Base-by-base conservation (phyloP, 352 stramenopile genomes). In the Pythium grandisporangium region DNA sequence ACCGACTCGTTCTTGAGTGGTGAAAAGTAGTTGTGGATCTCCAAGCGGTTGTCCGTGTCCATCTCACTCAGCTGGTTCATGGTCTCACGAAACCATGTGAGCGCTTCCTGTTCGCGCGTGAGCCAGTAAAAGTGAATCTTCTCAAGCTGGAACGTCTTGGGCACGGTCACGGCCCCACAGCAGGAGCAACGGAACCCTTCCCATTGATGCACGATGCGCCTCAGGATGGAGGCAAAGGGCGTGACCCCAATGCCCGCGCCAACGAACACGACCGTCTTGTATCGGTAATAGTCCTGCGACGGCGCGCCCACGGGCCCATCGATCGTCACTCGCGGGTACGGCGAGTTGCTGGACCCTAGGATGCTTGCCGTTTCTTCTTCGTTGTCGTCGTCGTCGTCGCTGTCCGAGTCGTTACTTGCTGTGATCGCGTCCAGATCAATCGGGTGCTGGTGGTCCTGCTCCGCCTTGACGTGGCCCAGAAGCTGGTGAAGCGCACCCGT, bases 101-200 rank as follows among this genome's bases (percentile, higher is more conserved):
- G 68, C 16, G 68, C 56, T 30, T 86, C 53, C 33, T 88, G 73
- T 37, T 91, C 72, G 16, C 74, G 66, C 4, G 70, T 84, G 56
- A 78, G 62, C 79, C 81, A 93, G 59, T 86, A 89, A 48, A 91
- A 93, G 56, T 93, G 87, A 38, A 88, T 78, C 39, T 88, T 87
- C 30, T 62, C 69, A 24, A 89, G 55, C 38, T 71, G 57, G 58
- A 92, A 82, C 56, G 65, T 68, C 42, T 58, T 49, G 10, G 75
- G 66, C 43, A 94, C 72, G 22, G 70, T 66, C 38, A 90, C 59
- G 38, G 69, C 51, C 19, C 51, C 43, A 43, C 66, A 87, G 30
- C 58, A 55, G 13, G 63, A 59, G 34, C 77, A 86, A 13, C 59
- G 63, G 43, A 68, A 83, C 30, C 52, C 54, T 38, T 85, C 55